Percentiles rank a stretch among this genome's conserved stretches.
Evolutionary conservation across 2,329 filamentous ascomycete genomes (phyloP).

Genomic region (Trichoderma pleuroti): DNA sequence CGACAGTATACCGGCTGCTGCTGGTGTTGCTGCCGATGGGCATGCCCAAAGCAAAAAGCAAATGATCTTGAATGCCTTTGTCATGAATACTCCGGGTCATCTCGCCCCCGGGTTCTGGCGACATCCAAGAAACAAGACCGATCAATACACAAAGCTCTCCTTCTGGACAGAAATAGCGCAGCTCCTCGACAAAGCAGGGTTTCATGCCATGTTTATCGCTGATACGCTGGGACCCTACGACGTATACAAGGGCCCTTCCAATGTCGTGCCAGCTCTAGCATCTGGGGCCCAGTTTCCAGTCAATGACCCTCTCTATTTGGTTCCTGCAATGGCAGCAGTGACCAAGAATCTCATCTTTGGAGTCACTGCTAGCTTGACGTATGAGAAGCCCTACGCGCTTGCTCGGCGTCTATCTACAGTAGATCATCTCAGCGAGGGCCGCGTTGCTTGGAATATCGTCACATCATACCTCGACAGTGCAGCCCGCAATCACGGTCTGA

Average conservation of each 20-base stretch:
- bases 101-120: constrained; percentile 16
- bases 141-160: constrained; percentile 55
- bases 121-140: constrained; percentile 40
- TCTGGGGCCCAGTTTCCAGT: constrained; percentile 61
- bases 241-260: constrained; percentile 56
- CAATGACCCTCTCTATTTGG: constrained; percentile 57
- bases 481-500: constrained; percentile 12
- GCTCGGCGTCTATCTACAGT: constrained; percentile 61
- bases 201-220: constrained; percentile 63
- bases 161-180: constrained; percentile 63
- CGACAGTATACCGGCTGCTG: background rate
- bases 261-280: constrained; percentile 55
- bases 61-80: constrained; percentile 17
- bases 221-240: constrained; percentile 64
- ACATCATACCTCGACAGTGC: constrained; percentile 34
- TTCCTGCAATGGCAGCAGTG: constrained; percentile 63
- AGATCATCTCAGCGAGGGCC: constrained; percentile 58
- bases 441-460: constrained; percentile 66
- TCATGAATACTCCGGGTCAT: constrained; percentile 14
- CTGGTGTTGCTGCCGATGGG: background rate
- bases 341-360: constrained; percentile 62
- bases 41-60: constrained; percentile 7
- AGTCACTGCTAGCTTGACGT: constrained; percentile 61
- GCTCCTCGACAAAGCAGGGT: constrained; percentile 57
- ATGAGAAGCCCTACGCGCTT: constrained; percentile 59